These are phyloP conservation scores for Beauveria pseudobassiana DNA, from an alignment of 2,329 filamentous ascomycete species.

Conservation along the genomic window DNA sequence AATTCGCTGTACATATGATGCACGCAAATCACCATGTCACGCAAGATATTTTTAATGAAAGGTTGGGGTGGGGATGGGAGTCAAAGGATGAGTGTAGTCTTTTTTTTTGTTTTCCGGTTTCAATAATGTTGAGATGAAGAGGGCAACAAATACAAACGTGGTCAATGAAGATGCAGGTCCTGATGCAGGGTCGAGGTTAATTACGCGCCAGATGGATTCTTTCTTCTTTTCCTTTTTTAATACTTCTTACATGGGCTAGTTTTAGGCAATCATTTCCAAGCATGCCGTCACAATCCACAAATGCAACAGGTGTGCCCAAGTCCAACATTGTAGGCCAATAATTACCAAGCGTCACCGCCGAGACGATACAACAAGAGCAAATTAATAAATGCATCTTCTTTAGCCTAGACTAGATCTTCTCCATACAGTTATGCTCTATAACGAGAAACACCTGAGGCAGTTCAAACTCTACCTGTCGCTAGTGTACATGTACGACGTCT, in stretches of 20 bases:
- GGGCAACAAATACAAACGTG: background rate
- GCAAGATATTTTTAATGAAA: conserved; percentile 2
- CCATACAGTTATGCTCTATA: conserved; percentile 39
- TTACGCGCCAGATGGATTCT: background rate
- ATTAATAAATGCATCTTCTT: conserved; percentile 25
- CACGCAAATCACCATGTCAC: background rate
- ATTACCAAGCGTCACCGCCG: background rate
- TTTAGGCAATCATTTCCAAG: no score
- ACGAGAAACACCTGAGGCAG: conserved; percentile 33
- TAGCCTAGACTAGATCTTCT: conserved; percentile 35
- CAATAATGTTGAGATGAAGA: background rate
- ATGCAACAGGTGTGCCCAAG: background rate
- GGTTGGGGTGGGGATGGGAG: background rate
- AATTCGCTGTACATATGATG: conserved; percentile 5
- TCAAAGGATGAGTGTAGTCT: background rate
- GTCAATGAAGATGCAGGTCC: background rate
- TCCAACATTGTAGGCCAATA: no score
- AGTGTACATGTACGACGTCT: conserved; percentile 42
- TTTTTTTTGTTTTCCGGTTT: background rate
- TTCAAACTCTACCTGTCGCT: conserved; percentile 37
- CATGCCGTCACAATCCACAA: background rate
- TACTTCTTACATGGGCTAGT: background rate
- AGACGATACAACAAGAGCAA: background rate
- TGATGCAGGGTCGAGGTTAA: background rate
- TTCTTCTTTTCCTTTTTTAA: background rate